Conservation (phyloP, 495 filamentous ascomycete species). For the Lophiostoma macrostomum region DNA sequence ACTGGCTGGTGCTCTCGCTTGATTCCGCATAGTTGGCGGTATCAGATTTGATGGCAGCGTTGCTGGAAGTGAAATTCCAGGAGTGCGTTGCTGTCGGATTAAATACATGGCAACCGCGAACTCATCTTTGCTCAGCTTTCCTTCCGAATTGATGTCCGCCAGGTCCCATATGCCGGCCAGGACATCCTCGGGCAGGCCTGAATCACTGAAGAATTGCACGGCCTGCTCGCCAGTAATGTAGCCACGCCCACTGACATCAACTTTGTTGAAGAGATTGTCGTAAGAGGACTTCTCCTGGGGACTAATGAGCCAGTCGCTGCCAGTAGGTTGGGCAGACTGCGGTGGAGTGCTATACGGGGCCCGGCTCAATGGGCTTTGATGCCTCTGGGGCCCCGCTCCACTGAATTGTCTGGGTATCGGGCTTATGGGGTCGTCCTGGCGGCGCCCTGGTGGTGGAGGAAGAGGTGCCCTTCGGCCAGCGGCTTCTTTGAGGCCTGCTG, state of each 20-base stretch:
- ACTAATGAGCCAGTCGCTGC: conserved; percentile 76
- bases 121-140: conserved; percentile 78
- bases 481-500: conserved; percentile 85
- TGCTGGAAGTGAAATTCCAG: conserved; percentile 62
- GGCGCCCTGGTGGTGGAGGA: conserved; percentile 38
- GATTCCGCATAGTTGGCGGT: conserved; percentile 82
- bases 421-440: conserved; percentile 20
- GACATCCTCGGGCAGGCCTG: conserved; percentile 80
- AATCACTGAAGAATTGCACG: conserved; percentile 91
- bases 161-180: conserved; percentile 98
- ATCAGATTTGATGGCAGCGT: conserved; percentile 75
- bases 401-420: conserved; percentile 71
- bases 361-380: conserved; percentile 68
- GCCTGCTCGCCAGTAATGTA: conserved; percentile 91
- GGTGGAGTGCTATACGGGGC: conserved; percentile 52
- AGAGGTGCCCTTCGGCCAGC: conserved; percentile 66
- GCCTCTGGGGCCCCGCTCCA: conserved; percentile 57
- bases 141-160: conserved; percentile 88
- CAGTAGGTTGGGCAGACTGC: conserved; percentile 60
- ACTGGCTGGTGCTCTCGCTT: conserved; percentile 50
- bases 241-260: conserved; percentile 76
- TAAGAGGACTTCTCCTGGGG: conserved; percentile 81
- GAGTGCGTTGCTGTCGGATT: conserved; percentile 81
- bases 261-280: conserved; percentile 74
- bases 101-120: conserved; percentile 98